Base-by-base conservation (phyloP, 345 rosid genomes). In the Hibiscus trionum region DNA sequence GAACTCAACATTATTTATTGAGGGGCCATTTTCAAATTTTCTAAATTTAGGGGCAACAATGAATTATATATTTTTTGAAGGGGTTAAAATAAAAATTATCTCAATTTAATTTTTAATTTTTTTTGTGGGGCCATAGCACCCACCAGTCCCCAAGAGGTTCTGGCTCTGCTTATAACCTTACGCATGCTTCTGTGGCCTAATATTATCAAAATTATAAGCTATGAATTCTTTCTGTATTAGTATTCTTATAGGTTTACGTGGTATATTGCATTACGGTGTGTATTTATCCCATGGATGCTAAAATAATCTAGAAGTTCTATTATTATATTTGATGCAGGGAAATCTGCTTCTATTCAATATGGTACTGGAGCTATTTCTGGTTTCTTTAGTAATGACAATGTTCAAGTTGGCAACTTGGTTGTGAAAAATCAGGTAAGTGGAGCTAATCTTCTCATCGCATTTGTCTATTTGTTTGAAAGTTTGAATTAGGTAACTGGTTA, bases 261-360 rank as follows among this genome's bases (percentile, higher is more conserved):
- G 31, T 21, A 42, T 72, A 89, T 90, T 9, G 67, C 82, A 29
- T 79, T 92, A 63, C 88, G 86, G 74, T 92, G 91, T 76, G 89
- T 37, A 6, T 46, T 66, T 39, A 24, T 46, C 70, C 11, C 82
- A 63, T 90, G 79, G 93, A 90, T 84, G 97, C 97, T 80, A 62
- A 35, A 62, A 62, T 42, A 42, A 65, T 42, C 19, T 46, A 46
- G 35, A 66, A 66, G 11, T 66, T 65, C 33, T 19, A 19, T 19
- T 42, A 27, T 63, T 11, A 12, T 65, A 61, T 29, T 47, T 73
- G 71, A 55, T 79, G 69, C 80, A 95, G 99, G 99, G 35, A 80
- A 84, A 77, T n/a, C 90, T 52, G 97, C 97, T 19, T 77, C 88
- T 59, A 95, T 95, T 80, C 97, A 84, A 70, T 95, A 95, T 26